Evolutionary conservation across 371 early-diverging fungal species (phyloP), one percentile per base, ranked within the genome.

Genomic region (Fennellomyces sp.): DNA sequence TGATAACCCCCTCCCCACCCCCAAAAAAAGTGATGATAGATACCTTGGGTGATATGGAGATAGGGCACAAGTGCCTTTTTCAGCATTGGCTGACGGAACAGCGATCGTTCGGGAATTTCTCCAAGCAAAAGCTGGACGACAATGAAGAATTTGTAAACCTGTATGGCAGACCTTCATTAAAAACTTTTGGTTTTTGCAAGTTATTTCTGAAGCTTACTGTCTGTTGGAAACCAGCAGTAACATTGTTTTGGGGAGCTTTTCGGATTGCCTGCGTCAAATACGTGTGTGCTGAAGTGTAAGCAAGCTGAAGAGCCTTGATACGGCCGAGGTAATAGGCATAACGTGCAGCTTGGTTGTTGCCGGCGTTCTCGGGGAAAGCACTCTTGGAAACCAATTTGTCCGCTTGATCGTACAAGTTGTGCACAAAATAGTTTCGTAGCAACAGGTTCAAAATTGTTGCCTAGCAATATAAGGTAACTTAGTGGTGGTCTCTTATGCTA

Each of bases 91-190:
- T 92, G 88, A 59, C 95, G 84, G 85, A 98, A 97, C 29, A 94
- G 68, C 19, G 94, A 87, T 57, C 97, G 85, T 66, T 96, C 97
- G 19, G 98, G 97, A 56, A 98, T 94, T 65, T 98, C 97, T 26
- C 99, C 99, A 91, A 96, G 94, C 66, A 98, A 74, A 55, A 98
- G 76, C 72, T 96, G 97, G 10, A 98, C 97, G 65, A 97, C 94
- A 57, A 97, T 93, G 47, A 91, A 86, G 38, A 97, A 85, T 77
- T 98, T 98, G 78, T 95, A 78, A 35, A 88, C 90, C 91, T 89
- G 30, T 48, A 13, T 2, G 17, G 15, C 19, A 55, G 23, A 26
- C 13, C 35, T 33, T 33, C n/a, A n/a, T n/a, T n/a, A n/a, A n/a
- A n/a, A n/a, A n/a, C n/a, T 33, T 13, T 2, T 23, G 7, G 25